Conservation (phyloP, 352 stramenopile species). For the Nothophytophthora sp. region DNA sequence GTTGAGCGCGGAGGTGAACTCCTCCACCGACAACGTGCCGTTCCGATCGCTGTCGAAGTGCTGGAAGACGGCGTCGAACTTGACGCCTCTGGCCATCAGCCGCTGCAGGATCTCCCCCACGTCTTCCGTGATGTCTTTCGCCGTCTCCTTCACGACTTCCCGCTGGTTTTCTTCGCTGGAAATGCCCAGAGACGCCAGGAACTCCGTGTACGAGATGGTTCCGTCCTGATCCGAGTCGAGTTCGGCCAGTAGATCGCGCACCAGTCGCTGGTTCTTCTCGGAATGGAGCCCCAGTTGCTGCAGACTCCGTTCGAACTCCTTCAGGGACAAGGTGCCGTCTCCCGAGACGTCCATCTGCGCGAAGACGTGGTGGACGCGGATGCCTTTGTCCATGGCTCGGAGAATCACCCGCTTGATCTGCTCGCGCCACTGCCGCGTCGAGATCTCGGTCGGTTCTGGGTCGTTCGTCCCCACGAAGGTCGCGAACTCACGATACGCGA, state of each 20-base stretch:
- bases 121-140: slow-evolving; percentile 44
- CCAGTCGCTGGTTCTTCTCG: slow-evolving; percentile 27
- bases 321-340: slow-evolving; percentile 57
- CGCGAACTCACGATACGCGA: slow-evolving; percentile 46
- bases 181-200: slow-evolving; percentile 62
- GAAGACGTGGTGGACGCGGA: slow-evolving; percentile 68
- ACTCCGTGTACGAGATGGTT: slow-evolving; percentile 79
- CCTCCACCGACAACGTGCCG: slow-evolving; percentile 50
- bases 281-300: slow-evolving; percentile 49
- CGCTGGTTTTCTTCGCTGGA: slow-evolving; percentile 42
- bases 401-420: slow-evolving; percentile 57
- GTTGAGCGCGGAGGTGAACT: slow-evolving; percentile 55
- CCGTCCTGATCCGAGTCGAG: slow-evolving; percentile 68
- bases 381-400: slow-evolving; percentile 55
- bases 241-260: slow-evolving; percentile 44
- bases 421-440: slow-evolving; percentile 30
- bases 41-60: slow-evolving; percentile 73
- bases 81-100: slow-evolving; percentile 46
- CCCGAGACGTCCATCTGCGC: slow-evolving; percentile 56
- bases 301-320: slow-evolving; percentile 56
- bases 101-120: slow-evolving; percentile 52
- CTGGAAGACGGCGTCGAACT: slow-evolving; percentile 60
- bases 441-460: slow-evolving; percentile 15
- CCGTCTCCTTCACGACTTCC: slow-evolving; percentile 41
- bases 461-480: slow-evolving; percentile 28